phyloP scores from a whole-genome alignment of 1,139 yeast species.

The Taphrina confusa region DNA sequence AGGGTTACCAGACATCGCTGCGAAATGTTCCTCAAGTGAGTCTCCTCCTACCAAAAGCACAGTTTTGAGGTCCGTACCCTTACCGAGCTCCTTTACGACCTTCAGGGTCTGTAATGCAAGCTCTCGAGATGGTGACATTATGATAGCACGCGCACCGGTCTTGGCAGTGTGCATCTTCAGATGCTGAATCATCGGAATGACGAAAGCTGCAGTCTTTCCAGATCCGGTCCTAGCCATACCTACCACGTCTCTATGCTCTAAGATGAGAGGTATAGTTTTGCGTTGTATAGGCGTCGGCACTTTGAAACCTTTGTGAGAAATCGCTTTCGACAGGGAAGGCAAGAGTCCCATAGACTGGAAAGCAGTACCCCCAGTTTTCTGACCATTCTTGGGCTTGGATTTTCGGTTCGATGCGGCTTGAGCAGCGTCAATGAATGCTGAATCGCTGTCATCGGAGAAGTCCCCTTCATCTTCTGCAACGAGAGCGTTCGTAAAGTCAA shows the following conservation, averaged over 20 bases:
- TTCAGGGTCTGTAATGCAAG: conserved; percentile 88
- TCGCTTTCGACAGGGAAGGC: conserved; percentile 66
- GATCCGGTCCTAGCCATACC: conserved; percentile 99
- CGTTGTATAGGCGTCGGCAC: conserved; percentile 98
- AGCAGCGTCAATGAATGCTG: conserved; percentile 32
- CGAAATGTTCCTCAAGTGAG: conserved; percentile 91
- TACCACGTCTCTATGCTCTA: conserved; percentile 89
- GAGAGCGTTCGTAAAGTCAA: conserved; percentile 16
- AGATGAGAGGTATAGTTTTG: conserved; percentile 84
- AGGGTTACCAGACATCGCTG: conserved; percentile 89
- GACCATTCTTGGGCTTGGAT: conserved; percentile 20
- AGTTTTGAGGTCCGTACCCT: conserved; percentile 79
- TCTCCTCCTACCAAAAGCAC: conserved; percentile 94
- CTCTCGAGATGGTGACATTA: conserved; percentile 90
- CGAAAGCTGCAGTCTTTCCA: conserved; percentile 97
- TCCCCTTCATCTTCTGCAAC: conserved; percentile 21
- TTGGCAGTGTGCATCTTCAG: conserved; percentile 74
- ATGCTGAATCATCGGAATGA: conserved; percentile 87
- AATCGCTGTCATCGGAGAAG: conserved; percentile 35
- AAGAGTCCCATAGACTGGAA: conserved; percentile 67
- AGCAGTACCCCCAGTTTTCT: conserved; percentile 29
- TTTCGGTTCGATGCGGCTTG: conserved; percentile 16
- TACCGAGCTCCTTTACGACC: conserved; percentile 83
- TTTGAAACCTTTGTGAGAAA: conserved; percentile 80
- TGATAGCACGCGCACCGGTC: conserved; percentile 78